A percentile compares a stretch with the other conserved stretches of the same genome.
Evolutionary conservation across 2,329 filamentous ascomycete genomes (phyloP).

Genomic region (Alternaria angustiovoidea): DNA sequence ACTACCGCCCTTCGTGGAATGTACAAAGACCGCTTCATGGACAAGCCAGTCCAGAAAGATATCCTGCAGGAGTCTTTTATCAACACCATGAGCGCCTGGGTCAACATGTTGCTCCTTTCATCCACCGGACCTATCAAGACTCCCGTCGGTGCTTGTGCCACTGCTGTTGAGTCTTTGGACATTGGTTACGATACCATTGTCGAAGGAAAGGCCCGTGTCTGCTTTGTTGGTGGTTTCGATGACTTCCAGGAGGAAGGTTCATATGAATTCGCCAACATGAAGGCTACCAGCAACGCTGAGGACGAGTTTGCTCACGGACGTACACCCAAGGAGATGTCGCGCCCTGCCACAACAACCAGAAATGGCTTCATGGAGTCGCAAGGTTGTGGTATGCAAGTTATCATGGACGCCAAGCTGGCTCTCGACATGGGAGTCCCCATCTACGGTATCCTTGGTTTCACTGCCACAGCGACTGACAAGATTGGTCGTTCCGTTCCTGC

Average conservation of each 20-base stretch:
- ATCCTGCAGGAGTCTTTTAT: conserved; percentile 99
- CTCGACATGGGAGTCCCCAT: conserved; percentile 99
- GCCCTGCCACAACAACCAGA: conserved; percentile 93
- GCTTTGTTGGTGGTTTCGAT: conserved; percentile 98
- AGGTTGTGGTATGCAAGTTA: conserved; percentile 96
- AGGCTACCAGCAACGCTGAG: conserved; percentile 96
- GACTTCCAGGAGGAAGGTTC: conserved; percentile 99
- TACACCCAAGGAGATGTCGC: conserved; percentile 96
- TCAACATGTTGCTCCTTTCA: conserved; percentile 97
- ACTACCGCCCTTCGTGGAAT: conserved; percentile 91
- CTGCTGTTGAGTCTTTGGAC: conserved; percentile 95
- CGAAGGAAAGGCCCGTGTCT: conserved; percentile 96
- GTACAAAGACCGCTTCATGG: conserved; percentile 97
- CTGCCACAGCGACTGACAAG: conserved; percentile 97
- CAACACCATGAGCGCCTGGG: conserved; percentile 99
- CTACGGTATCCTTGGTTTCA: conserved; percentile 91
- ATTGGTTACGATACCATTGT: conserved; percentile 98
- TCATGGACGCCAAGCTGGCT: conserved; percentile 96
- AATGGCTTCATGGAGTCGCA: conserved; percentile 99
- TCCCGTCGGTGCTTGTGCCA: conserved; percentile 95
- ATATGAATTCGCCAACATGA: conserved; percentile 99
- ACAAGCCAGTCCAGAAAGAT: conserved; percentile 97
- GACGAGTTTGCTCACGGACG: conserved; percentile 96
- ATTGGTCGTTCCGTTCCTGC: conserved; percentile 97
- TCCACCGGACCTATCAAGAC: conserved; percentile 99